These are phyloP conservation scores for Ophiostoma angusticollis DNA, from an alignment of 2,329 filamentous ascomycete species.

Conservation along the genomic window DNA sequence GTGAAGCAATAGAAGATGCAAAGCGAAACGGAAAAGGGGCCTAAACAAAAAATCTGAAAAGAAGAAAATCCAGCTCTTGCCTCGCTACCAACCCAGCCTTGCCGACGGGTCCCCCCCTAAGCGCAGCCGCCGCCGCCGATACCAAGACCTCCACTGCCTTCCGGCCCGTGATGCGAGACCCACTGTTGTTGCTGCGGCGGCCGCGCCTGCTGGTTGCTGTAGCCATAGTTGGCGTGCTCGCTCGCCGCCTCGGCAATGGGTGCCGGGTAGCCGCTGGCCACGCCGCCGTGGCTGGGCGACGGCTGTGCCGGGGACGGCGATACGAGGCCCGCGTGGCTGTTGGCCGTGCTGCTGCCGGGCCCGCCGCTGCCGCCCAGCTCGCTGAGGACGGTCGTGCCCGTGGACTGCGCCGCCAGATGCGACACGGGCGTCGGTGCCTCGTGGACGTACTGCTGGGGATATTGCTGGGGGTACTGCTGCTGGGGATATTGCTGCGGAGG, in stretches of 20 bases:
- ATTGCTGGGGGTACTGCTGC: background rate
- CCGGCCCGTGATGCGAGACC: conserved; percentile 1
- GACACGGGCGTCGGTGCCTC: background rate
- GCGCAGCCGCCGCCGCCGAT: no score
- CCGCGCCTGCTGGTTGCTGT: background rate
- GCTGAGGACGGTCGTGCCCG: conserved; percentile 13
- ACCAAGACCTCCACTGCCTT: no score
- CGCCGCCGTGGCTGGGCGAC: no score
- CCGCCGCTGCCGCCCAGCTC: conserved; percentile 11
- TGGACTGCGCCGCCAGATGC: conserved; percentile 11
- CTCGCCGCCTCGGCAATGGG: conserved; percentile 15
- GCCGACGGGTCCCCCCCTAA: no score
- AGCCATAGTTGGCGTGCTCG: conserved; percentile 11
- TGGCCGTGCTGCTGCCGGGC: conserved; percentile 1
- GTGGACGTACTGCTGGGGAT: conserved; percentile 5
- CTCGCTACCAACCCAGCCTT: no score
- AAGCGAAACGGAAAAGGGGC: no score
- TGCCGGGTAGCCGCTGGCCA: conserved; percentile 5
- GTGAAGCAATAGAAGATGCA: no score
- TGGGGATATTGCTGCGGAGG: background rate
- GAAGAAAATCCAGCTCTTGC: background rate
- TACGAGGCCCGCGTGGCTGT: background rate
- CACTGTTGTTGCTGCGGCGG: conserved; percentile 4
- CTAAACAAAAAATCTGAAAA: background rate
- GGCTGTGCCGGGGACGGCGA: background rate